Evolutionary conservation across 2,329 filamentous ascomycete genomes (phyloP).

Genomic region (Colletotrichum spaethianum): DNA sequence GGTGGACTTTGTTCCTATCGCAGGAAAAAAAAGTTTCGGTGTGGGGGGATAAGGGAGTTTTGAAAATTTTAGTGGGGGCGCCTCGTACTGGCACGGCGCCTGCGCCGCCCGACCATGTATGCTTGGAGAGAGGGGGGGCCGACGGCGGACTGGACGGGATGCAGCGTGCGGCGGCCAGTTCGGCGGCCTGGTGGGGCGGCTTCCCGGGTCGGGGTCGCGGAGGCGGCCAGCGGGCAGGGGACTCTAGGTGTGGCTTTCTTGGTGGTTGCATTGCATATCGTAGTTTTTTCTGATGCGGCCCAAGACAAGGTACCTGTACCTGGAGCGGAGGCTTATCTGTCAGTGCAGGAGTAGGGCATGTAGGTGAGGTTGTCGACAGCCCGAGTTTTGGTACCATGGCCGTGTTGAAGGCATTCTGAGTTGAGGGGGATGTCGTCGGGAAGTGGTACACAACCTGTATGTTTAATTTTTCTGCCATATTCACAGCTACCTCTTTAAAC

Average conservation of each 20-base stretch:
- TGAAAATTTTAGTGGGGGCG: slow-evolving; percentile 14
- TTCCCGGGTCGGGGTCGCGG: not conserved
- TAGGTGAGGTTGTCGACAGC: not conserved
- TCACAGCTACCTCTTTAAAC: accelerated
- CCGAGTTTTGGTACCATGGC: not conserved
- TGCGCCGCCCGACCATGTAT: not conserved
- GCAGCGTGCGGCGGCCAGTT: slow-evolving; percentile 5
- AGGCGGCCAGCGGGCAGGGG: not conserved
- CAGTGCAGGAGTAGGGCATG: not conserved
- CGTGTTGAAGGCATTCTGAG: no score
- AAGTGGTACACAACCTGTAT: accelerated
- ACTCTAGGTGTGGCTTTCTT: not conserved
- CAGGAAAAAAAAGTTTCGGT: slow-evolving; percentile 24
- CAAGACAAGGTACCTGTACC: not conserved
- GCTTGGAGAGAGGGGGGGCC: not conserved
- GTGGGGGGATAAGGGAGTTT: slow-evolving; percentile 29
- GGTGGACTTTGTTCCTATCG: slow-evolving; percentile 23
- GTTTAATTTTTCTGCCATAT: accelerated
- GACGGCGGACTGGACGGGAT: not conserved
- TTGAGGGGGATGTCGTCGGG: not conserved
- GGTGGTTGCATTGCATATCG: not conserved
- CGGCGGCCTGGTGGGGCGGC: slow-evolving; percentile 34
- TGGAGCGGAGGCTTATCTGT: not conserved
- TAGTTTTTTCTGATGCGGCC: not conserved
- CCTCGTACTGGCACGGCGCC: not conserved